Evolutionary conservation across 1,139 yeast genomes (phyloP).

Genomic region (Suhomyces coccinellae): DNA sequence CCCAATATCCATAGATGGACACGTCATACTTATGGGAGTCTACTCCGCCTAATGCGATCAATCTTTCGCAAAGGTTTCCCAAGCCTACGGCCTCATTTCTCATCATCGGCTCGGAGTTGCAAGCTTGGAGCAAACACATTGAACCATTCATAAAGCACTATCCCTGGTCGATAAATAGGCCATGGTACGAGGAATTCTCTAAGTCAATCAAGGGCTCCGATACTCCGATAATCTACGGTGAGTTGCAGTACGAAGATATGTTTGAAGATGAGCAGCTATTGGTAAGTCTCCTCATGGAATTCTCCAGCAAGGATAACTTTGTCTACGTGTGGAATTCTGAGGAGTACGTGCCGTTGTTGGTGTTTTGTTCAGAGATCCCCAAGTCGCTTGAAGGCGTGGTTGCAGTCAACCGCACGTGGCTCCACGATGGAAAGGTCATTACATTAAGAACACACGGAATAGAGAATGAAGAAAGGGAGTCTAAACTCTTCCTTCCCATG

Average conservation of each 20-base stretch:
- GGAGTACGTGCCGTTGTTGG: constrained; percentile 57
- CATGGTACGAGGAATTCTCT: constrained; percentile 3
- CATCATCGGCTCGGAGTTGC: constrained; percentile 5
- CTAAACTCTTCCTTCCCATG: constrained; percentile 5
- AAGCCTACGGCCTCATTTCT: constrained; percentile 5
- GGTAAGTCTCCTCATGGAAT: constrained; percentile 37
- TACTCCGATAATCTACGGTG: constrained; percentile 42
- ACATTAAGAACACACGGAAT: constrained; percentile 16
- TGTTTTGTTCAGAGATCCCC: constrained; percentile 37
- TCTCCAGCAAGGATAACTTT: constrained; percentile 33
- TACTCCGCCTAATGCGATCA: constrained; percentile 7
- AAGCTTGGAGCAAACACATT: constrained; percentile 19
- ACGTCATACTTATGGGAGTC: constrained; percentile 8
- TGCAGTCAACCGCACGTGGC: constrained; percentile 45
- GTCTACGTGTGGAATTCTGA: constrained; percentile 50
- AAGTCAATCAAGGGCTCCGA: constrained; percentile 4
- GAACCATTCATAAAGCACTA: constrained; percentile 40
- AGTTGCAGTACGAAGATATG: constrained; percentile 43
- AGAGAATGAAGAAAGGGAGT: background rate
- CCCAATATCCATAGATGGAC: constrained; percentile 1
- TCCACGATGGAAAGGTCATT: constrained; percentile 33
- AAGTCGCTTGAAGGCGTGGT: constrained; percentile 41
- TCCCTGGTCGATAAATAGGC: constrained; percentile 29
- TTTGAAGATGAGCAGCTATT: constrained; percentile 50
- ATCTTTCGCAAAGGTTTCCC: constrained; percentile 6